Conservation (phyloP, 1,139 yeast species). For the Lodderomyces jiufengensis region DNA sequence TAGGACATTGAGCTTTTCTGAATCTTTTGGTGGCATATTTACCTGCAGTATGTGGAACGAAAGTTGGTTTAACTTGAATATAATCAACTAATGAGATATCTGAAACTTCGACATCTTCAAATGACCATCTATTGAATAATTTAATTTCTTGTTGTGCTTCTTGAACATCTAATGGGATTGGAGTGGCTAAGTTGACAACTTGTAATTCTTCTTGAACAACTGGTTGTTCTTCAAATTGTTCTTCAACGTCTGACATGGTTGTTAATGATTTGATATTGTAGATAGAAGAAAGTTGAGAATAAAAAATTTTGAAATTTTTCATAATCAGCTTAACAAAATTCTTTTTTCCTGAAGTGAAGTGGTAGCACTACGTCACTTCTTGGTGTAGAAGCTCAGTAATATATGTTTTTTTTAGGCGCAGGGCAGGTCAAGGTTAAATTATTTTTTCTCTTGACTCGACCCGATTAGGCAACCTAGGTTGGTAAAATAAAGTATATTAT, state of each 20-base stretch:
- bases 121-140: slow-evolving; percentile 99
- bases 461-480: no score
- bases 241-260: slow-evolving; percentile 52
- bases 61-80: slow-evolving; percentile 97
- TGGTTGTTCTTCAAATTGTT: slow-evolving; percentile 40
- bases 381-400: no score
- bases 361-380: slow-evolving; percentile 4
- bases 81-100: slow-evolving; percentile 98
- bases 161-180: slow-evolving; percentile 96
- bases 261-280: background rate
- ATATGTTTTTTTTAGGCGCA: no score
- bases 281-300: no score
- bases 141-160: slow-evolving; percentile 95
- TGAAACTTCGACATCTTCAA: slow-evolving; percentile 95
- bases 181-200: slow-evolving; percentile 84
- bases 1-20: slow-evolving; percentile 99
- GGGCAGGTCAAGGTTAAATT: no score
- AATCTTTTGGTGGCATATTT: slow-evolving; percentile 99
- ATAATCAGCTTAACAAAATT: no score
- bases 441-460: no score
- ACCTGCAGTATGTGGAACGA: slow-evolving; percentile 99
- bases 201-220: slow-evolving; percentile 73
- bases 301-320: no score
- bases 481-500: no score
- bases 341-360: no score